Base-by-base conservation (phyloP, 768 basidiomycete genomes). In the Suillus lakei region DNA sequence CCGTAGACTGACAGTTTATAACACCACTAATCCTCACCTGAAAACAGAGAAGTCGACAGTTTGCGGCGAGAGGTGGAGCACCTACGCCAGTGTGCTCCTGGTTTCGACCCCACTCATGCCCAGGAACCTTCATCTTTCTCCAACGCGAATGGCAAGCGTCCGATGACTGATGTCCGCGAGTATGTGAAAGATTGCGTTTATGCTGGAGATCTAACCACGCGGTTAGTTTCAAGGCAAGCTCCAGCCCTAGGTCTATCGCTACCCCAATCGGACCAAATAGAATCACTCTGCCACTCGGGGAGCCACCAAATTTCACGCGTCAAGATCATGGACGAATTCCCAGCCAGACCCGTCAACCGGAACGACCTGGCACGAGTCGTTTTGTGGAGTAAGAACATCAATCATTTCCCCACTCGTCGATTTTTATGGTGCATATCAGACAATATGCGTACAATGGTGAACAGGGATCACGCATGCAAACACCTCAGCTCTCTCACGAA, bases 61-160 rank as follows among this genome's bases (percentile, higher is more conserved):
- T 77, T 91, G 43, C 76, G 67, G 41, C 76, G 72, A 53, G 85
- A 91, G 69, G 87, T 85, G 58, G 73, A 82, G 43, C 81, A 85
- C 48, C 78, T 84, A 36, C 85, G 80, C n/a, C 71, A 70, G 59
- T 70, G 68, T 46, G 18, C 39, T 41, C 63, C 72, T 32, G 78
- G 77, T 55, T 73, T 79, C 38, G 54, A 73, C 21, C 65, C 68
- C 5, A 69, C 71, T 44, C 67, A 75, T 44, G 59, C 68, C 16
- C 68, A 69, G 63, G 76, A 77, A 38, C 76, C 82, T 5, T 82
- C 84, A 5, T 75, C 78, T 8, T 66, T 70, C 59, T 43, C 74
- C 12, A 91, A 91, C 68, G 69, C 71, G 13, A 91, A 91, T 67
- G 87, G 88, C 55, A 94, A 93, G 71, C 87, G 92, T 21, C 81